Evolutionary conservation across 192 early-diverging fungal genomes (phyloP), one percentile per base, ranked within the genome.

Genomic region (Gigaspora rosea): DNA sequence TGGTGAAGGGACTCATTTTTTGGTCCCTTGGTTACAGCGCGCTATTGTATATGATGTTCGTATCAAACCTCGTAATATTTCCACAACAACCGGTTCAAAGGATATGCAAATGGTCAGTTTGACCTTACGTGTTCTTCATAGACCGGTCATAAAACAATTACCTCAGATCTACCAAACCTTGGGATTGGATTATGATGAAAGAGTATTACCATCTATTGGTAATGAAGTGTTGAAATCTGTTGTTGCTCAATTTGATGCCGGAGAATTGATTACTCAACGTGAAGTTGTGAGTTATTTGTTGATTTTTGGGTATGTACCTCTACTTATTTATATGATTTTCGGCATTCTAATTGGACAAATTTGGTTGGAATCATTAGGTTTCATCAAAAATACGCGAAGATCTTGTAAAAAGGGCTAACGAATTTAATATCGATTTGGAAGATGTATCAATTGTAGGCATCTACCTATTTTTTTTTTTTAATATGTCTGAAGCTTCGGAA

Each of bases 61-160:
- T 71, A 97, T 93, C 64, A 91, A 92, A 78, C 97, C 97, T 59
- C 92, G 97, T 78, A 93, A 97, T 86, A 99, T 99, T 81, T 94
- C 95, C 51, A 98, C 97, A 77, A 97, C 95, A 1, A 99, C 97
- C n/a, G 97, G 96, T 63, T 98, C 96, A 64, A 97, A 96, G 88
- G 97, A 99, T 83, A 97, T 99, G 97, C 97, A 99, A 80, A 96
- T 94, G 92, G 94, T 98, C 15, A 93, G 92, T 47, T 89, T 98
- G 80, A 97, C 95, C 70, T 87, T 97, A 62, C 93, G 95, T 87
- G 94, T 97, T 32, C 85, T 95, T 49, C 96, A 97, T 86, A 87
- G 93, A 46, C 97, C 97, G 12, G 92, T 92, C 67, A 82, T 92
- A 75, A 81, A 84, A 36, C 86, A 90, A 36, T 86, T 99, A 52